Percentiles rank a stretch among this genome's conserved stretches.
Evolutionary conservation across 2,329 filamentous ascomycete genomes (phyloP).

Genomic region (Pseudogymnoascus sp.): DNA sequence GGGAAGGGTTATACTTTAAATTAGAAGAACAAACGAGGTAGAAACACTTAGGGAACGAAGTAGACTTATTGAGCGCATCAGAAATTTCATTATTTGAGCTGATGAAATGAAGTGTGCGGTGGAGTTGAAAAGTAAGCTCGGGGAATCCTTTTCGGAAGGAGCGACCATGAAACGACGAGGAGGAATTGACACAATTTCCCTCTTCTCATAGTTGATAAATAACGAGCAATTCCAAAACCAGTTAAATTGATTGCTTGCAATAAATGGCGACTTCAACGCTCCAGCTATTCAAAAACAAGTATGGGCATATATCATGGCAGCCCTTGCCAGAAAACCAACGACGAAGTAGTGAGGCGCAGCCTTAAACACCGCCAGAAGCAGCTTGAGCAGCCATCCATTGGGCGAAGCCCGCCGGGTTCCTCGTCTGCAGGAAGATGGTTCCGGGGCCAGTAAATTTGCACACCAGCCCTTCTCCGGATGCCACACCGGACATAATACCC

Average conservation of each 20-base stretch:
- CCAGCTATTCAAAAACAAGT: background rate
- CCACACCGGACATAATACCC: constrained; percentile 81
- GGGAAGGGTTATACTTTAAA: background rate
- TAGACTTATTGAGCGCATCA: background rate
- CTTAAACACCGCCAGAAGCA: background rate
- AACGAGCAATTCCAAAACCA: background rate
- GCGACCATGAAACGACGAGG: background rate
- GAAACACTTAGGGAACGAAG: background rate
- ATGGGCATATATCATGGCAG: background rate
- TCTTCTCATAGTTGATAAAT: background rate
- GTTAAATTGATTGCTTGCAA: constrained; percentile 8
- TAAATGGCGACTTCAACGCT: background rate
- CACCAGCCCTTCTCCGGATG: constrained; percentile 78
- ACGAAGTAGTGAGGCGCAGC: background rate
- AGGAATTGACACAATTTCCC: background rate
- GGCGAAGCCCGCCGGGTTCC: constrained; percentile 61
- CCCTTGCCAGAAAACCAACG: background rate
- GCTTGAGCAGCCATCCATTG: constrained; percentile 27
- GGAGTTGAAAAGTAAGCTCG: background rate
- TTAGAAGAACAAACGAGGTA: background rate
- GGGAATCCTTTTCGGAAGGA: background rate
- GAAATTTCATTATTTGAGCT: background rate
- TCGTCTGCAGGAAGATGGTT: constrained; percentile 85
- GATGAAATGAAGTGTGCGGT: background rate
- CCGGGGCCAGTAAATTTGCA: constrained; percentile 93